These are phyloP conservation scores for Pythium sukuiense DNA, from an alignment of 352 stramenopile species.

Conservation along the genomic window DNA sequence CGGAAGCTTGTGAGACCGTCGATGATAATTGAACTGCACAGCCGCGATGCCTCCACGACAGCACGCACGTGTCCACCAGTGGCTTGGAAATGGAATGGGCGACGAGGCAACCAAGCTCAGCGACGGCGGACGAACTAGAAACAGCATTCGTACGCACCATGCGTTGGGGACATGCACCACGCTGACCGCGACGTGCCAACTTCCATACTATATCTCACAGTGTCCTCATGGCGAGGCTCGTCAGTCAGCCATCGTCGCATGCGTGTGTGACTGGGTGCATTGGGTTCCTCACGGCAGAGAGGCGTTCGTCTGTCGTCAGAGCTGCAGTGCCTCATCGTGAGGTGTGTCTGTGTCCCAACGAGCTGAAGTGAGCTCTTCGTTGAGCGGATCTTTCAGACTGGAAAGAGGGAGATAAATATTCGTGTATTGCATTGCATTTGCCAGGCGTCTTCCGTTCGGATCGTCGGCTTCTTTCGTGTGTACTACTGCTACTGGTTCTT, in stretches of 20 bases:
- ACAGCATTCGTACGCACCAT: background rate
- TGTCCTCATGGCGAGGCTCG: no score
- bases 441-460: background rate
- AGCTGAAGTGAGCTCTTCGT: no score
- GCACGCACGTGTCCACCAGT: background rate
- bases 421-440: background rate
- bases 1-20: background rate
- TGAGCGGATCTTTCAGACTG: no score
- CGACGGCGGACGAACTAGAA: background rate
- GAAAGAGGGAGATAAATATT: background rate
- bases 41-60: background rate
- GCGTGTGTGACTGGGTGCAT: background rate
- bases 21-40: background rate
- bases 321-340: background rate
- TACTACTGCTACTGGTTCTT: conserved; percentile 5
- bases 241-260: no score
- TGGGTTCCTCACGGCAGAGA: background rate
- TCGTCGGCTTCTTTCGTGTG: background rate
- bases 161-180: background rate
- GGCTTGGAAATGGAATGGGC: background rate
- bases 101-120: background rate
- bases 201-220: background rate
- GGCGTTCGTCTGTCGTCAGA: background rate
- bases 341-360: background rate
- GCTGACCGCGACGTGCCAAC: background rate